Percentiles rank a stretch among this genome's conserved stretches.
phyloP scores from a whole-genome alignment of 2,329 filamentous ascomycete species.

The Cytospora leucostoma region DNA sequence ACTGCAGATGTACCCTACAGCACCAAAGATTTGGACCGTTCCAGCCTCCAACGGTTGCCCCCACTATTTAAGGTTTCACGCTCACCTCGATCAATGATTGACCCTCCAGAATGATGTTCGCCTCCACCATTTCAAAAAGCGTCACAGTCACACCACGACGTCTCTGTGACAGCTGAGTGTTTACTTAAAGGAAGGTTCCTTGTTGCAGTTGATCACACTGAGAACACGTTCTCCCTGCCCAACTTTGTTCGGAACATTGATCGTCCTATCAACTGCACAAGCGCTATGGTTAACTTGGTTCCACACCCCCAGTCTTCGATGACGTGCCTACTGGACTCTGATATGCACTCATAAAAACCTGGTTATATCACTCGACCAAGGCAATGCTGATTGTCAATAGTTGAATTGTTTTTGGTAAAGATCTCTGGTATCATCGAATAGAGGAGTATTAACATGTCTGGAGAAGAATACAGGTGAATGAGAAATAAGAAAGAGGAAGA shows the following conservation, averaged over 20 bases:
- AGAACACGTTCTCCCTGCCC: too few relatives aligned
- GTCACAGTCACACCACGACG: background rate
- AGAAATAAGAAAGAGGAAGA: background rate
- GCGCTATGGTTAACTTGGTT: background rate
- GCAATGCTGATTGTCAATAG: constrained; percentile 8
- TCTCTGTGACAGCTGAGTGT: background rate
- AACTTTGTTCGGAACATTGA: too few relatives aligned
- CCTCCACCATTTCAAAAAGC: background rate
- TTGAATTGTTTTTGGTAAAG: constrained; percentile 4
- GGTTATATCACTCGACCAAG: background rate
- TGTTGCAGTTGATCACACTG: too few relatives aligned
- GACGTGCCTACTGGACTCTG: background rate
- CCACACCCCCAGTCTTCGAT: background rate
- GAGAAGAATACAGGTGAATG: too few relatives aligned
- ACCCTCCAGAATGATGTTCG: background rate
- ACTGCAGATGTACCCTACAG: background rate
- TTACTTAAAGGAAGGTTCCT: too few relatives aligned
- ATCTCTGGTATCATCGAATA: constrained; percentile 21
- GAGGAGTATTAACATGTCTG: background rate
- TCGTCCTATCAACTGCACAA: background rate
- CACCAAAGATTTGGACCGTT: background rate
- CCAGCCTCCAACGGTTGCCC: background rate
- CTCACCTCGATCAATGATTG: background rate
- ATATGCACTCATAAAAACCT: background rate
- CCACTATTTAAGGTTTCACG: background rate